Conservation (phyloP, 192 early-diverging fungal species). For the Linnemannia zychae region DNA sequence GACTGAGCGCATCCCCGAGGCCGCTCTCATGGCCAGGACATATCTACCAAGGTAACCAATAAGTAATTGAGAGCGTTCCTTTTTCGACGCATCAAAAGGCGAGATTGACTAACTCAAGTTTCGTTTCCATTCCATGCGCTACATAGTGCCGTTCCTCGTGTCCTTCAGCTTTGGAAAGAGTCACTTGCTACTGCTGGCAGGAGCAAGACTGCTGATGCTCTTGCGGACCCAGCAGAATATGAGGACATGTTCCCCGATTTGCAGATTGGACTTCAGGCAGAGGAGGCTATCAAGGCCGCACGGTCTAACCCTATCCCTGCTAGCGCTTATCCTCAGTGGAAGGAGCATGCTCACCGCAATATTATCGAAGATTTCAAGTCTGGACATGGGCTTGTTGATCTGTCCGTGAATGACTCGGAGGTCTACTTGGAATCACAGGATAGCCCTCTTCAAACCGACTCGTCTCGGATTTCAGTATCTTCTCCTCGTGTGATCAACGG, state of each 20-base stretch:
- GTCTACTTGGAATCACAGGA: constrained; percentile 3
- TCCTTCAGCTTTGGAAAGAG: constrained; percentile 86
- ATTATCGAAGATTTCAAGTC: constrained; percentile 61
- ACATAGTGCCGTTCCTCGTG: constrained; percentile 68
- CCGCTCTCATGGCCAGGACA: constrained; percentile 93
- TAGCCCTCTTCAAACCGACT: constrained; percentile 2
- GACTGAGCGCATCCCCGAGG: constrained; percentile 94
- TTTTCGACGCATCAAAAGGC: not conserved
- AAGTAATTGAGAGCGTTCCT: not conserved
- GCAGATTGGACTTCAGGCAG: constrained; percentile 68
- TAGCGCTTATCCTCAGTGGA: constrained; percentile 67
- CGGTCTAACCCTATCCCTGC: constrained; percentile 57
- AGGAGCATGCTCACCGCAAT: constrained; percentile 69
- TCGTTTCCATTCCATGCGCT: not conserved
- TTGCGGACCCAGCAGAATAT: constrained; percentile 89
- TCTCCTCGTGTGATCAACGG: constrained; percentile 18
- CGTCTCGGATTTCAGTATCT: constrained; percentile 5
- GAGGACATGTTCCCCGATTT: constrained; percentile 91
- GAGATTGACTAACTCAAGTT: not conserved
- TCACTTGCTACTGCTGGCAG: constrained; percentile 75
- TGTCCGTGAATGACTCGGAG: constrained; percentile 3
- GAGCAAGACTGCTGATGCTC: constrained; percentile 87
- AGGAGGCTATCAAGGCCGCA: constrained; percentile 58
- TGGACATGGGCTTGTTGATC: constrained; percentile 25
- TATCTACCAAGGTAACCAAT: constrained; percentile 78